phyloP scores from a whole-genome alignment of 2,329 filamentous ascomycete species.

The Botrytis hyacinthi region DNA sequence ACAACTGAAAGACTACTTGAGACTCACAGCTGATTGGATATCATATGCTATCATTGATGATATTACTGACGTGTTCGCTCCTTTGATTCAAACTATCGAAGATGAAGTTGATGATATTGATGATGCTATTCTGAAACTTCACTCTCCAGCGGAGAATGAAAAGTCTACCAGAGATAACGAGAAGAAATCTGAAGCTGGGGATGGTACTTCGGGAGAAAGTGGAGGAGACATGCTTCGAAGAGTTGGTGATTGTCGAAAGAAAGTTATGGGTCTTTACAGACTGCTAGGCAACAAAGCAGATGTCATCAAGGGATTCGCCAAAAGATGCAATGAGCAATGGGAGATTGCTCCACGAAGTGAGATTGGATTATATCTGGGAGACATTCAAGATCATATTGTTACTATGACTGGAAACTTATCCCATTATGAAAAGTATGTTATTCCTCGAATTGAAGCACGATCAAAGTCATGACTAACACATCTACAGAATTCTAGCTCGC shows the following conservation, averaged over 20 bases:
- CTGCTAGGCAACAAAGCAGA: slow-evolving; percentile 96
- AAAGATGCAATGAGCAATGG: slow-evolving; percentile 97
- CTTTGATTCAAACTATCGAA: slow-evolving; percentile 88
- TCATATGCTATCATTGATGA: slow-evolving; percentile 98
- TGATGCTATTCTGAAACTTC: slow-evolving; percentile 80
- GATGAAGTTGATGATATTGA: slow-evolving; percentile 97
- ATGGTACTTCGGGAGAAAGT: slow-evolving; percentile 42
- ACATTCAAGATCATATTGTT: slow-evolving; percentile 98
- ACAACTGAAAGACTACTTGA: slow-evolving; percentile 89
- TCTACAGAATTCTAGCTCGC: slow-evolving; percentile 73
- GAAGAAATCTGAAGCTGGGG: slow-evolving; percentile 48
- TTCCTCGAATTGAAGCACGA: too few species aligned
- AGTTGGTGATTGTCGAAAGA: slow-evolving; percentile 92
- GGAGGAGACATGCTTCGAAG: slow-evolving; percentile 84
- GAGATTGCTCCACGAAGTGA: slow-evolving; percentile 92
- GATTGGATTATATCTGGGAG: slow-evolving; percentile 94
- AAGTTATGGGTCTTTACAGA: slow-evolving; percentile 93
- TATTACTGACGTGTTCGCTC: slow-evolving; percentile 94
- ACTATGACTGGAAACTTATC: slow-evolving; percentile 97
- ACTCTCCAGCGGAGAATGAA: slow-evolving; percentile 54
- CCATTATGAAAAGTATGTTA: slow-evolving; percentile 87
- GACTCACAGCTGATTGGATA: slow-evolving; percentile 94
- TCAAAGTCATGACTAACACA: not conserved
- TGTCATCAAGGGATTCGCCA: slow-evolving; percentile 98
- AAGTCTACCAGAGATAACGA: slow-evolving; percentile 44